Percentiles rank a stretch among this genome's conserved stretches.
Evolutionary conservation across 805 yeast genomes (phyloP).

Genomic region (Barnettozyma sucrosica): DNA sequence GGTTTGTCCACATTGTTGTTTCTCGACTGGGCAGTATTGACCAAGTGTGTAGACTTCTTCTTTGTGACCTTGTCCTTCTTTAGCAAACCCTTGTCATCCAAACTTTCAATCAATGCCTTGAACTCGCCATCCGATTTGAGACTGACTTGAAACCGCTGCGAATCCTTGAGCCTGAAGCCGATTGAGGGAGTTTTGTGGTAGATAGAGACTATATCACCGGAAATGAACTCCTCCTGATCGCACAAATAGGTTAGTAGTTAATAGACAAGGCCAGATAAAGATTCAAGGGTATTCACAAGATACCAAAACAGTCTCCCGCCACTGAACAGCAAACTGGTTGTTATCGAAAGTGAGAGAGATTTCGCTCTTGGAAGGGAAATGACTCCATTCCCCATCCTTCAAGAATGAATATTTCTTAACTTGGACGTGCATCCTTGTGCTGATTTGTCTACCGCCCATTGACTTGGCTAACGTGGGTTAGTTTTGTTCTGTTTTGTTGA

Average conservation of each 20-base stretch:
- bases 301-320: conserved; percentile 21
- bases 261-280: background rate
- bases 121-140: conserved; percentile 3
- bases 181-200: conserved; percentile 22
- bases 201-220: background rate
- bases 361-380: conserved; percentile 22
- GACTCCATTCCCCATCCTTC: conserved; percentile 19
- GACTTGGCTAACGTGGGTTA: background rate
- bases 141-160: conserved; percentile 14
- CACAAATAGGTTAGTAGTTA: background rate
- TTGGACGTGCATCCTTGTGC: background rate
- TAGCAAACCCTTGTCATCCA: background rate
- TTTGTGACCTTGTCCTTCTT: background rate
- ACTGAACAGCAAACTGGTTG: conserved; percentile 12
- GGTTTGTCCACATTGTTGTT: background rate
- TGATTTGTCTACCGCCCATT: background rate
- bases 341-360: conserved; percentile 11
- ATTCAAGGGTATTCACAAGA: background rate
- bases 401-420: conserved; percentile 22
- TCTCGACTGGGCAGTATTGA: background rate
- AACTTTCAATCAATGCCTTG: background rate
- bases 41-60: background rate
- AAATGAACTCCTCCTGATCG: conserved; percentile 13
- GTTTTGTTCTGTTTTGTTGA: background rate
- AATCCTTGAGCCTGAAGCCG: conserved; percentile 15